phyloP scores from a whole-genome alignment of 176 grass and related monocot genomes.

The Eragrostis curvula region DNA sequence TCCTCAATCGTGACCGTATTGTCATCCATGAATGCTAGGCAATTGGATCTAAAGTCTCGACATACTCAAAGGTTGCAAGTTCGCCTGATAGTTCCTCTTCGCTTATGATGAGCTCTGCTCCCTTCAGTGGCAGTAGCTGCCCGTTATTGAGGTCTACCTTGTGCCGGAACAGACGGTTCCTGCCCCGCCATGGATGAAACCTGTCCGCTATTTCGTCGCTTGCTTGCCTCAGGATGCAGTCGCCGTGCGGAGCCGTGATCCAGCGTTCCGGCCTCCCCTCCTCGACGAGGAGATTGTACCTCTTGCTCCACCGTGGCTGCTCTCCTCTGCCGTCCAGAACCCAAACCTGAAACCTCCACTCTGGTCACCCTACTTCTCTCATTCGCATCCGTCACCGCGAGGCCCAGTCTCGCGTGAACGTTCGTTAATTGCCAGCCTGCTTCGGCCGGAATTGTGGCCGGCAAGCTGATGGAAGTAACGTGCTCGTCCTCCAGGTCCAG shows the following conservation, averaged over 20 bases:
- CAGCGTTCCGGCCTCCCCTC: neutral
- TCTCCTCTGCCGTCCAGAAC: neutral
- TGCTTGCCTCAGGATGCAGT: neutral
- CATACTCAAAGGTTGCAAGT: neutral
- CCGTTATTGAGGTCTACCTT: neutral
- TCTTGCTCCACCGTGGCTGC: too few species aligned
- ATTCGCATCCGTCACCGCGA: neutral
- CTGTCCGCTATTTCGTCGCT: neutral
- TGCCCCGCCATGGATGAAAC: neutral
- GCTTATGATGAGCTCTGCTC: neutral
- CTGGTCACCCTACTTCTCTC: neutral
- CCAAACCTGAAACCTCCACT: slow-evolving; percentile 29
- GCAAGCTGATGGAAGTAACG: neutral
- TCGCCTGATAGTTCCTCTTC: neutral
- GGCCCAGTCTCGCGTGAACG: neutral
- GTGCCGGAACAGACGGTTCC: neutral
- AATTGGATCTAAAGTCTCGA: neutral
- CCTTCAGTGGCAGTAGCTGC: neutral
- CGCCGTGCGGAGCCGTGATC: neutral
- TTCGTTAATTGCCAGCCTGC: neutral
- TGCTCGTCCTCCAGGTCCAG: neutral
- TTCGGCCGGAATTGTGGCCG: neutral
- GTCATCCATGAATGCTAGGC: neutral
- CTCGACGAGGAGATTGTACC: too few species aligned
- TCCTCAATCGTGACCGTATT: neutral